Evolutionary conservation across 1,139 yeast species (phyloP), one percentile per base, ranked within the genome.

Genomic region (Geotrichum citri-aurantii): DNA sequence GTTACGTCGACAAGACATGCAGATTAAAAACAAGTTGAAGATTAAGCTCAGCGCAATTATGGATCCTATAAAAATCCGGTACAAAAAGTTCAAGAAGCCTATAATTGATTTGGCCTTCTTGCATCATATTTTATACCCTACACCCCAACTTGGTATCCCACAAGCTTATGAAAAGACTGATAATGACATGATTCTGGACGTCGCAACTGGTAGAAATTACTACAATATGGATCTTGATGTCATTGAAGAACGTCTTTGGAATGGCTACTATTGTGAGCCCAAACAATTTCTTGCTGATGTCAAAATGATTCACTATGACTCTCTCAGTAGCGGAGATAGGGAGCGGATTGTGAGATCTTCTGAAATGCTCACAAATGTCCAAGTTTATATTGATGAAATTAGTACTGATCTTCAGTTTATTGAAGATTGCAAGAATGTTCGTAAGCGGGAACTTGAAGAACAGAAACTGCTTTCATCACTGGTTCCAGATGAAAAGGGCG

Each of bases 281-380:
- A 86, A 83, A 65, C 98, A 93, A 70, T 92, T 88, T 69, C 74
- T 92, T 65, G 83, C 81, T 65, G 99, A 95, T 69, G 81, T 95
- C 55, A 89, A 85, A 69, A 80, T 88, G 82, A 92, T 95, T 52
- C 86, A 89, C 52, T 79, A 80, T 52, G 99, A 95, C 73, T 81
- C 96, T 0, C 78, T 81, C 33, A 83, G 85, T 0, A 74, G 81
- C 7, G 91, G 89, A 0, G 98, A 92, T 64, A 80, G 98, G 54
- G 99, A 93, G 62, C 77, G 96, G 56, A 77, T 86, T 14, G 79
- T 92, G 59, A 91, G 88, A 70, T 97, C 98, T 0, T 88, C 93
- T 62, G 99, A 95, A 72, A 91, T 95, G 98, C 81, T 83, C 69
- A 95, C 98, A 10, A 92, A 93, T 74, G 97, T 97, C 0, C 96